These are phyloP conservation scores for Phytophthora ohioensis DNA, from an alignment of 352 stramenopile species.

Conservation along the genomic window DNA sequence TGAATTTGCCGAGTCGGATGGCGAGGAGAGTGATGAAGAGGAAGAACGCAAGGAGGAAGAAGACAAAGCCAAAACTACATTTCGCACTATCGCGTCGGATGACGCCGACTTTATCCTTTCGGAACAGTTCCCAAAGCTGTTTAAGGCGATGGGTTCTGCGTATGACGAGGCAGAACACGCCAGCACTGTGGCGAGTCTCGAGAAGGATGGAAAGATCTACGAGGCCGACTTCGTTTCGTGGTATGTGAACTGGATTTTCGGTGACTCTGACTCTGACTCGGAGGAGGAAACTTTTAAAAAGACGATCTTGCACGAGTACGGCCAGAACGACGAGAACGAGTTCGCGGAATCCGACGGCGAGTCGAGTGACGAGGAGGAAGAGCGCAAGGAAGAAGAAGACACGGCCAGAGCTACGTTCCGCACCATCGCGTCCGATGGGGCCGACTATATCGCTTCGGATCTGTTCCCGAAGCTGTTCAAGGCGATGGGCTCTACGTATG, in stretches of 20 bases:
- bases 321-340: slow-evolving; percentile 71
- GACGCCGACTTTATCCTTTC: slow-evolving; percentile 42
- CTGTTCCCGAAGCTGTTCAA: slow-evolving; percentile 72
- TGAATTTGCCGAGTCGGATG: slow-evolving; percentile 57
- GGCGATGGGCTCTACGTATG: slow-evolving; percentile 62
- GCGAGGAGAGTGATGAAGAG: slow-evolving; percentile 68
- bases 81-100: slow-evolving; percentile 47
- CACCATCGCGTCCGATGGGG: slow-evolving; percentile 40
- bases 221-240: slow-evolving; percentile 66
- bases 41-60: slow-evolving; percentile 74
- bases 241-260: slow-evolving; percentile 77
- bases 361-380: slow-evolving; percentile 70
- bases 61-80: slow-evolving; percentile 52
- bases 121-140: slow-evolving; percentile 61
- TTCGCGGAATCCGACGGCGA: slow-evolving; percentile 62
- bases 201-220: slow-evolving; percentile 59
- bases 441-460: slow-evolving; percentile 42
- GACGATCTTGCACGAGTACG: slow-evolving; percentile 46
- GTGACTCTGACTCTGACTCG: slow-evolving; percentile 53
- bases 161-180: slow-evolving; percentile 69
- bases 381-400: slow-evolving; percentile 70
- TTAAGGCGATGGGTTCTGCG: slow-evolving; percentile 63
- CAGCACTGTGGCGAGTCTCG: slow-evolving; percentile 45
- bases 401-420: slow-evolving; percentile 55
- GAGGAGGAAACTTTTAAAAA: slow-evolving; percentile 26